Evolutionary conservation across 108 stramenopile genomes (phyloP), one percentile per base, ranked within the genome.

Genomic region (Nannochloropsis gaditana): DNA sequence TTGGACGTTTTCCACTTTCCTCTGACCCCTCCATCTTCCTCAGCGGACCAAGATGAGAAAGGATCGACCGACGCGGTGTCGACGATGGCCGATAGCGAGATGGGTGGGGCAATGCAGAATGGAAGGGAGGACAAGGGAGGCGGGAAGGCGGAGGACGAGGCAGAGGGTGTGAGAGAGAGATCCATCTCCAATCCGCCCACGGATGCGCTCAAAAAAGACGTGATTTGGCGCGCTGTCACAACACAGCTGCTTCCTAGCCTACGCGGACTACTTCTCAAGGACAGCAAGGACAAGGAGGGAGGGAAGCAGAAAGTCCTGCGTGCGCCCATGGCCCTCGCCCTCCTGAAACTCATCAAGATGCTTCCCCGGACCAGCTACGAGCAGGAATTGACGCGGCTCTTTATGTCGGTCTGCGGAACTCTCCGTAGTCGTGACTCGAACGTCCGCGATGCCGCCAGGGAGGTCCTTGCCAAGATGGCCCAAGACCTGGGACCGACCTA

Each of bases 291-390:
- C 80, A 92, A 92, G 85, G 91, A 84, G 81, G 87, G 96, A 93
- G 19, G 86, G 79, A 11, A 94, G 89, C 84, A 90, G 82, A 85
- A 94, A 85, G 91, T 90, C 43, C 90, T 97, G 10, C 92, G 96
- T 9, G 90, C 98, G 11, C 88, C 94, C 15, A 91, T 98, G 80
- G 93, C 94, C 80, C 86, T 98, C 81, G 96, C 95, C 19, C 88
- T 99, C 79, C 84, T 95, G 59, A 96, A 96, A 85, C 93, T 99
- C 9, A 93, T 92, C 85, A 91, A 93, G 84, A 95, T 95, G 85
- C 92, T 98, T 43, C 95, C 95, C n/a, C 81, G 82, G 11, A 44
- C 85, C 9, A 89, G 86, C 80, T 93, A 95, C 81, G 93, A 96
- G 83, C 21, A 85, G 41, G 94, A 95, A 80, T 90, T 96, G 80